These are phyloP conservation scores for Aspergillus unguis DNA, from an alignment of 2,329 filamentous ascomycete species.

Conservation along the genomic window DNA sequence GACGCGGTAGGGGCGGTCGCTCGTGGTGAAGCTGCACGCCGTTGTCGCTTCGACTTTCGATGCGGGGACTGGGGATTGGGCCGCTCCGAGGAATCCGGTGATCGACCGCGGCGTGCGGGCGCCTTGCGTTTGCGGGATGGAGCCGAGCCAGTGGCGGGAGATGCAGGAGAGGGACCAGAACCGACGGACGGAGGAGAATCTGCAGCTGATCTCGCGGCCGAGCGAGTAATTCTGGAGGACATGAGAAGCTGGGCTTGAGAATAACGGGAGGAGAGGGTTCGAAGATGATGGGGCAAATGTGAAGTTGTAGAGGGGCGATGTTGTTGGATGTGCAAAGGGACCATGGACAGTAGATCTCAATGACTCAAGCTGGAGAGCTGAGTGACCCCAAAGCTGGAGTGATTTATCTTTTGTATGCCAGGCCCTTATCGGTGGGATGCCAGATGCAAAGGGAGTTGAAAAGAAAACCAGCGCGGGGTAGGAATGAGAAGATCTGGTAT, in stretches of 20 bases:
- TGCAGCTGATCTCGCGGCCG: constrained; percentile 85
- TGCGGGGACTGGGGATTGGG: constrained; percentile 34
- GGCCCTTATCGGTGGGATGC: constrained; percentile 2
- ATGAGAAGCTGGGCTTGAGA: constrained; percentile 63
- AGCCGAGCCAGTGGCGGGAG: constrained; percentile 45
- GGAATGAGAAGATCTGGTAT: constrained; percentile 24
- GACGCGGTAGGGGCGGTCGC: constrained; percentile 40
- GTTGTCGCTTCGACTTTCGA: constrained; percentile 69
- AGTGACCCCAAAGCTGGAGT: background rate
- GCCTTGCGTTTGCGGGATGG: constrained; percentile 74
- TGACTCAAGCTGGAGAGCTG: background rate
- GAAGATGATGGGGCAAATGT: constrained; percentile 11
- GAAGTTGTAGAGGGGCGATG: background rate
- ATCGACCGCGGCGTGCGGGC: constrained; percentile 50
- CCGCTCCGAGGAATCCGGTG: constrained; percentile 35
- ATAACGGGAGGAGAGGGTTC: constrained; percentile 11
- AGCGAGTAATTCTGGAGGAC: constrained; percentile 95
- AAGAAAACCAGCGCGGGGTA: constrained; percentile 2
- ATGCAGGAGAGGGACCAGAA: constrained; percentile 39
- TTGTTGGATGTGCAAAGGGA: background rate
- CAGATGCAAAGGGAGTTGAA: constrained; percentile 1
- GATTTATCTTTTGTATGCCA: constrained; percentile 1
- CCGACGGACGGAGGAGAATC: constrained; percentile 47
- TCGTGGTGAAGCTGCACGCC: constrained; percentile 53
- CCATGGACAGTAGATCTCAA: background rate